Evolutionary conservation across 2,329 filamentous ascomycete species (phyloP), one percentile per base, ranked within the genome.

Genomic region (Scedosporium minutisporum): DNA sequence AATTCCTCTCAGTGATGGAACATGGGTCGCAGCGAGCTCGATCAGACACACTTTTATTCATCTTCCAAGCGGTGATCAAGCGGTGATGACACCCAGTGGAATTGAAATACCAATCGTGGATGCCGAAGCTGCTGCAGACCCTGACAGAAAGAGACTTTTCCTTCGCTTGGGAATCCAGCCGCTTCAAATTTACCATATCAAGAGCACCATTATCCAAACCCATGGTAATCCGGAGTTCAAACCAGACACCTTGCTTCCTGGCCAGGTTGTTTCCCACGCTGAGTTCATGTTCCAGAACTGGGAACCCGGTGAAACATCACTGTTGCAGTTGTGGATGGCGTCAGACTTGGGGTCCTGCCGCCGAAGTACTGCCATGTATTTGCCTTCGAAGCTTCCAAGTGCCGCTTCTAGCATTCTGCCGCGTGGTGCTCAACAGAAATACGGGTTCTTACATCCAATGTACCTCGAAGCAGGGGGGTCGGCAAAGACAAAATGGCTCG

Each of bases 51-150:
- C 42, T 57, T 38, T 38, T 3, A 29, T 57, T 46, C 14, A 59
- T 4, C 46, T 48, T 42, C 18, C 58, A 41, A 23, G 23, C 58
- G 12, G 18, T 16, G 10, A 6, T 21, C 23, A 4, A 7, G 46
- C 42, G 7, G 5, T 57, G 4, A 18, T 21, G 4, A 46, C 61
- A 18, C 63, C 63, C 1, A 33, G 57, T 3, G 60, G 60, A 3
- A 62, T 64, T 21, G n/a, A 51, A 2, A 62, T 64, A 10, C 21
- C 14, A 7, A 21, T 64, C 4, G 63, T 64, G 4, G 63, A 64
- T 18, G 41, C 55, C 33, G 25, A 57, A 7, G 63, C 60, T 3
- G 57, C 57, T 6, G 46, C 48, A 6, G 46, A 57, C 27, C 18
- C 33, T 12, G 23, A 25, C n/a, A 38, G 63, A 9, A 57, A 33